Percentiles rank a stretch among this genome's conserved stretches.
Evolutionary conservation across 1,284 basidiomycete genomes (phyloP).

Genomic region (Ustilago hordei): DNA sequence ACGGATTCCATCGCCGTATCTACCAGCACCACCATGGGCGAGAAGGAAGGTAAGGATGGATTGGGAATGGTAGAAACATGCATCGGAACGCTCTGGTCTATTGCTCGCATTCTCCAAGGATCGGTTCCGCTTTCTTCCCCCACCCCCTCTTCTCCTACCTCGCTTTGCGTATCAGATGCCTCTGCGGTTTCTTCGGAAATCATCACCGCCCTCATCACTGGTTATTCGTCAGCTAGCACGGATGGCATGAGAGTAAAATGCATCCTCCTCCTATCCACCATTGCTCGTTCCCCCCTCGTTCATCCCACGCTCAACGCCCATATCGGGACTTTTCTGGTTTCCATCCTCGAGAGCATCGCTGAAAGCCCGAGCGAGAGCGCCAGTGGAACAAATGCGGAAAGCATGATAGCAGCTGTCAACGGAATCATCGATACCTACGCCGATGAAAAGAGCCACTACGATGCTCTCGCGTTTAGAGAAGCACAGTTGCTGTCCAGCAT

Average conservation of each 20-base stretch:
- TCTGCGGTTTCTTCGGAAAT: slow-evolving; percentile 18
- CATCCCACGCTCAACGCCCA: slow-evolving; percentile 20
- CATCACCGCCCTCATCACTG: slow-evolving; percentile 45
- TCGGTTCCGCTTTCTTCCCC: slow-evolving; percentile 30
- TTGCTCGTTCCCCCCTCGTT: slow-evolving; percentile 38
- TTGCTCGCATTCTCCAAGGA: slow-evolving; percentile 56
- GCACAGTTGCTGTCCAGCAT: slow-evolving; percentile 70
- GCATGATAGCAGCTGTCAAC: slow-evolving; percentile 83
- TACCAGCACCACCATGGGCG: neutral
- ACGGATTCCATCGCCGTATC: neutral
- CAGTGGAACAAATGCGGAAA: slow-evolving; percentile 74
- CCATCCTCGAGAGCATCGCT: slow-evolving; percentile 44
- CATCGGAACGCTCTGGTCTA: slow-evolving; percentile 58
- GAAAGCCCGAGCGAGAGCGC: neutral
- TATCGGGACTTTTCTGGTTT: slow-evolving; percentile 46
- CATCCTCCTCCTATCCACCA: slow-evolving; percentile 51
- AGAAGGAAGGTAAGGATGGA: slow-evolving; percentile 45
- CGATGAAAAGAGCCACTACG: slow-evolving; percentile 86
- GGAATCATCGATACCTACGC: slow-evolving; percentile 94
- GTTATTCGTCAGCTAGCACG: slow-evolving; percentile 43
- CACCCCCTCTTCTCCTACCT: neutral
- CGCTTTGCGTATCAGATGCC: slow-evolving; percentile 3
- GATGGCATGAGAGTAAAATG: slow-evolving; percentile 59
- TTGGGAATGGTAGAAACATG: slow-evolving; percentile 58
- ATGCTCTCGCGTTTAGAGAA: slow-evolving; percentile 78